These are phyloP conservation scores for Lathyrus aphaca DNA, from an alignment of 306 rosid species.

Conservation along the genomic window DNA sequence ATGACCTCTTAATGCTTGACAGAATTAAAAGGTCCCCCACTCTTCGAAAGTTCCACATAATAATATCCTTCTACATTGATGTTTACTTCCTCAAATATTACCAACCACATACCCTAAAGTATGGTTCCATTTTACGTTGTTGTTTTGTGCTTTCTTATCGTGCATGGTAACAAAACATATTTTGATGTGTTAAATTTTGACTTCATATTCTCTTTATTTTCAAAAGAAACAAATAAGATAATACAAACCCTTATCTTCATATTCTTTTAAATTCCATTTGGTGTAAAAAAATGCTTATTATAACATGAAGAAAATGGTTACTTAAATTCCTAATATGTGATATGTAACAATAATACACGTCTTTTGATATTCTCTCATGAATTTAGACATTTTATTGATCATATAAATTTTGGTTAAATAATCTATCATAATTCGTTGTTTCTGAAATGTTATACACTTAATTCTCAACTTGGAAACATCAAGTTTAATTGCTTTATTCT, in stretches of 20 bases:
- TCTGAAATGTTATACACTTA: not conserved
- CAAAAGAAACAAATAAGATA: not conserved
- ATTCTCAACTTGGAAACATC: conserved; percentile 21
- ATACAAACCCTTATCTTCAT: conserved; percentile 23
- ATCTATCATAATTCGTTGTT: not conserved
- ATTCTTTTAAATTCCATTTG: conserved; percentile 30
- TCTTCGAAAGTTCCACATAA: conserved; percentile 59
- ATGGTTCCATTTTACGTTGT: conserved; percentile 56
- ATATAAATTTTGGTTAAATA: too few species aligned
- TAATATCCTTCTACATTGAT: conserved; percentile 57
- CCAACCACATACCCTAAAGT: conserved; percentile 78
- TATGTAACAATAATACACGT: not conserved
- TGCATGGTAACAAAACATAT: conserved; percentile 36
- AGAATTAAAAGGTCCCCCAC: conserved; percentile 75
- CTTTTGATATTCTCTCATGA: not conserved
- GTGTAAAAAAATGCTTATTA: conserved; percentile 19
- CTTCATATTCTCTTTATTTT: conserved; percentile 40
- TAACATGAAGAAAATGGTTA: conserved; percentile 24
- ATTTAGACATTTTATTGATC: not conserved
- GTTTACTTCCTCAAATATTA: conserved; percentile 57
- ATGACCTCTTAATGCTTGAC: conserved; percentile 43
- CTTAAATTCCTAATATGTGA: not conserved
- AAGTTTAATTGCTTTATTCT: conserved; percentile 37
- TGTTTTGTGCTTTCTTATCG: conserved; percentile 54
- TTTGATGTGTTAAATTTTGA: conserved; percentile 37